Evolutionary conservation across 1,284 basidiomycete genomes (phyloP), one percentile per base, ranked within the genome.

Genomic region (Neonothopanus nambi): DNA sequence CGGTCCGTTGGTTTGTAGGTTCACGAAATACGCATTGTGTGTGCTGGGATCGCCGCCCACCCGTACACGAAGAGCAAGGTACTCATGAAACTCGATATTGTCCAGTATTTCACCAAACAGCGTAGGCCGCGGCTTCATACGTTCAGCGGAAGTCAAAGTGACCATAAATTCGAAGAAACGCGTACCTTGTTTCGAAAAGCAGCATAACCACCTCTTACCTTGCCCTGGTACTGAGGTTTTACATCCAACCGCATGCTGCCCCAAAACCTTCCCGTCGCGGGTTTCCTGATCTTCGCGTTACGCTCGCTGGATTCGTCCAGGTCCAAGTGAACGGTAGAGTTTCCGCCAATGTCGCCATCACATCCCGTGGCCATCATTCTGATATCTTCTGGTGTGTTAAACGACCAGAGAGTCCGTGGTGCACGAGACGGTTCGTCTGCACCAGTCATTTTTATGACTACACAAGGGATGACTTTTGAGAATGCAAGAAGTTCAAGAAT

Each of bases 321-420:
- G 48, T 82, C 83, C 33, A 93, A 72, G 57, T 86, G 67, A 7
- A 82, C 85, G 0, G 85, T 85, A 3, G 91, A 92, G n/a, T 80
- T 80, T 1, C 94, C 94, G 1, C 93, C 93, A 48, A 94, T 85
- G 68, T 95, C 93, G 3, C 78, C 78, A 68, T 95, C 93, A 62
- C 86, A 90, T 3, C 93, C 93, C 0, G 80, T 82, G 0, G 84
- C 88, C 57, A 85, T 85, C 24, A 79, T 74, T n/a, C 76, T 60
- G 37, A 91, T 62, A 57, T 88, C 82, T 40, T 79, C 74, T 21
- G 65, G 70, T 0, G 78, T 77, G 60, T 87, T 83, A 67, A 91
- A 81, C 9, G 75, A 76, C 62, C 82, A 85, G 37, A 91, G 75
- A 0, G 79, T 78, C 48, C 77, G 73, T n/a, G 89, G 83, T 5